A percentile compares a stretch with the other conserved stretches of the same genome.
These are phyloP conservation scores for Oidium heveae DNA, from an alignment of 2,329 filamentous ascomycete species.

Conservation along the genomic window DNA sequence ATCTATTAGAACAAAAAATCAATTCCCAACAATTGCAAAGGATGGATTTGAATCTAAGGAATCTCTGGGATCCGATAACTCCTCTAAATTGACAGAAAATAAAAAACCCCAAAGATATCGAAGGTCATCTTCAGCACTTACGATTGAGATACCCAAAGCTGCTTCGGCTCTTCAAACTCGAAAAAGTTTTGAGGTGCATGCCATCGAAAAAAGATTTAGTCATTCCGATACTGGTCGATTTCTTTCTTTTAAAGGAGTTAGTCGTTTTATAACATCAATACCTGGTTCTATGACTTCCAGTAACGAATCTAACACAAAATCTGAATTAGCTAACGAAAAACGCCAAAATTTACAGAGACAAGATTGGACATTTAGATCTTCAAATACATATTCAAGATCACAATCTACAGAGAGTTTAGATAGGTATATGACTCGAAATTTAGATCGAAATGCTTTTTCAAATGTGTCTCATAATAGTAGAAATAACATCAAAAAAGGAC, in stretches of 20 bases:
- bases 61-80: background rate
- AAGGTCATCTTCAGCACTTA: background rate
- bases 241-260: background rate
- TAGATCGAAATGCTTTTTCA: background rate
- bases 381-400: background rate
- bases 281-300: background rate
- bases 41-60: background rate
- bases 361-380: background rate
- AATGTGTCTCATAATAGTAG: background rate
- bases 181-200: background rate
- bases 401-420: background rate
- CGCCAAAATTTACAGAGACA: background rate
- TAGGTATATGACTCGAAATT: background rate
- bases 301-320: background rate
- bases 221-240: background rate
- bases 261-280: background rate
- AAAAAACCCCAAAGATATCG: background rate
- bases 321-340: background rate
- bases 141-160: background rate
- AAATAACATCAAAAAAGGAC: too few relatives aligned
- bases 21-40: background rate
- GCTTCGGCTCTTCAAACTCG: too few relatives aligned
- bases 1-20: background rate
- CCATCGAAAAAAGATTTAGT: background rate
- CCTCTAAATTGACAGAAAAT: background rate